Evolutionary conservation across 352 stramenopile genomes (phyloP).

Genomic region (Saprolegnia parasitica): DNA sequence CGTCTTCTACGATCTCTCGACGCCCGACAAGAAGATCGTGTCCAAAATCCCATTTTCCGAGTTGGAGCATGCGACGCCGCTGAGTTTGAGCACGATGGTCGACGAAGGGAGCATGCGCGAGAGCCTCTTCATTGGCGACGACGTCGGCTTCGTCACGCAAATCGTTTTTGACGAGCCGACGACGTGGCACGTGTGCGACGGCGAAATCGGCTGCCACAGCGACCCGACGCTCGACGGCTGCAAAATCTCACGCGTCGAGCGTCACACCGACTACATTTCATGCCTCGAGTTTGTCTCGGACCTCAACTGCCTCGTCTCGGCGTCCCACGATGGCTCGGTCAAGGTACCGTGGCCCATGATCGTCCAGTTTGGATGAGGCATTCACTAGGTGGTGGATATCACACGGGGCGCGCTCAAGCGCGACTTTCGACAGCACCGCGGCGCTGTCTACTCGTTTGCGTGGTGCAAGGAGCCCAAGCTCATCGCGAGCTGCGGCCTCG

Average conservation of each 20-base stretch:
- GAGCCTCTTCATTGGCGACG: constrained; percentile 69
- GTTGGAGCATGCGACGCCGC: constrained; percentile 30
- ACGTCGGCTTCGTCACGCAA: constrained; percentile 65
- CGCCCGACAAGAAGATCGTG: constrained; percentile 33
- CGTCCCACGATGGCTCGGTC: constrained; percentile 30
- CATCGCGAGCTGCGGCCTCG: constrained; percentile 78
- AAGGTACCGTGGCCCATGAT: too few species aligned
- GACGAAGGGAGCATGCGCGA: constrained; percentile 33
- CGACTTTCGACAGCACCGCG: constrained; percentile 76
- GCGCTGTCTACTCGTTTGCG: constrained; percentile 74
- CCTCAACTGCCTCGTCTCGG: constrained; percentile 32
- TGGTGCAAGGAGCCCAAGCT: constrained; percentile 72
- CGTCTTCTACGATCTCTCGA: constrained; percentile 69
- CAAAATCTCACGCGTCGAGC: background rate
- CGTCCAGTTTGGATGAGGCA: too few species aligned
- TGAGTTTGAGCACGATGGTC: constrained; percentile 26
- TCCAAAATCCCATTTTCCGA: constrained; percentile 14
- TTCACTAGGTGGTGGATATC: constrained; percentile 64
- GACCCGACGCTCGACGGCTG: background rate
- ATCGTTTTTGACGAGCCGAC: constrained; percentile 40
- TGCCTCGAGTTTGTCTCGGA: constrained; percentile 28
- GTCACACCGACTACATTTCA: constrained; percentile 31
- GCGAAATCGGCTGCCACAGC: constrained; percentile 4
- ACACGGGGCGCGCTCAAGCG: constrained; percentile 76
- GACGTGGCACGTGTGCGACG: constrained; percentile 26